Evolutionary conservation across 2,329 filamentous ascomycete genomes (phyloP), one percentile per base, ranked within the genome.

Genomic region (Incumbomyces lentus): DNA sequence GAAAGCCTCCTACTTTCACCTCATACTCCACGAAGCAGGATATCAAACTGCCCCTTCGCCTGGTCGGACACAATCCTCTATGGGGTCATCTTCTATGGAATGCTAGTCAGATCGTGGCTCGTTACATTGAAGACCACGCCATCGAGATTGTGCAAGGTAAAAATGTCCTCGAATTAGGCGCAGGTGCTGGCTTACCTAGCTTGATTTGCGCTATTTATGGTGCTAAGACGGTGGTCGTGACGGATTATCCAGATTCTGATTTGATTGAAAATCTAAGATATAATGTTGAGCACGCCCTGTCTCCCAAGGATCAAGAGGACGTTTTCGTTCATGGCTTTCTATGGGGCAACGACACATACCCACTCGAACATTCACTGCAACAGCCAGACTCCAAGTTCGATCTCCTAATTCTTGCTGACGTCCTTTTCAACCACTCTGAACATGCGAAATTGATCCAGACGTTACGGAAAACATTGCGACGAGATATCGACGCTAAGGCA

Each of bases 41-140:
- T 50, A 64, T 78, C 53, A 69, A 70, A 22, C 68, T 93, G 54
- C 78, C 71, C 42, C 75, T 95, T 53, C 79, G 85, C 58, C 78
- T 95, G 11, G 86, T 95, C 37, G 89, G 89, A 50, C 81, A 86
- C 64, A 90, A 85, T 69, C 86, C 88, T 18, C 76, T 93, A 12
- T 94, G 93, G 78, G 89, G 86, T 13, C 86, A 95, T 65, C 76
- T 85, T 54, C 75, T 95, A 26, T 96, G 90, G 90, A 93, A 95
- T 64, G 89, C 86, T 50, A 82, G 83, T 50, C 82, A 85, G 52
- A 79, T 86, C 33, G 75, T 90, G 40, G 79, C 88, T 13, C 72
- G 79, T 55, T 88, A 88, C 65, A 79, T 95, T 48, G 86, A 95
- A 65, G 68, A 76, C 35, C 71, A 79, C 53, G 74, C 79, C n/a